phyloP scores from a whole-genome alignment of 2,329 filamentous ascomycete genomes.

The Cephalotrichum gorgonifer region DNA sequence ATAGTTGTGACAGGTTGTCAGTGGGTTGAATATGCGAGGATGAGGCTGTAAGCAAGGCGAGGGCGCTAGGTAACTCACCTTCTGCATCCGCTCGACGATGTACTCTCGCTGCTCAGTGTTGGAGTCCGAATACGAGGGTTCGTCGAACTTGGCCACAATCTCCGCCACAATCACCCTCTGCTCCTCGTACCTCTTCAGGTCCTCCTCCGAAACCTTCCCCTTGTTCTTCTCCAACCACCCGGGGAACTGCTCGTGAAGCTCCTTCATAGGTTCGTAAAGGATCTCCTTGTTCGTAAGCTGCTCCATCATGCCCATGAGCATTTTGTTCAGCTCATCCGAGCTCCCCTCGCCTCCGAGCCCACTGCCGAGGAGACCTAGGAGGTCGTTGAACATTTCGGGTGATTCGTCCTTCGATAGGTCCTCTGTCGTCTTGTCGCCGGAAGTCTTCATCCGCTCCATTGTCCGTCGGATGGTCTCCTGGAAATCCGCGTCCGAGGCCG shows the following conservation, averaged over 20 bases:
- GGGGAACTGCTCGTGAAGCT: constrained; percentile 86
- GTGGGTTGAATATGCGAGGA: neutral
- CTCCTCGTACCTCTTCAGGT: constrained; percentile 69
- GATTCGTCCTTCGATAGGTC: constrained; percentile 5
- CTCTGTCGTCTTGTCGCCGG: constrained; percentile 61
- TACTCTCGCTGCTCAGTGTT: constrained; percentile 77
- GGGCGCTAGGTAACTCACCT: too few species aligned
- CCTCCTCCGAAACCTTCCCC: constrained; percentile 53
- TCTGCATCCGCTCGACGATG: constrained; percentile 96
- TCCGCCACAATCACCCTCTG: constrained; percentile 72
- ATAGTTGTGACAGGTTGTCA: constrained; percentile 6
- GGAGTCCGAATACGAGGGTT: constrained; percentile 68
- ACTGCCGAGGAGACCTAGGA: constrained; percentile 79
- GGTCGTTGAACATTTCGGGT: constrained; percentile 71
- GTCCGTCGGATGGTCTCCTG: constrained; percentile 88
- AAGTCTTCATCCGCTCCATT: constrained; percentile 92
- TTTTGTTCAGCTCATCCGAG: constrained; percentile 86
- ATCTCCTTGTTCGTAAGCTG: constrained; percentile 98
- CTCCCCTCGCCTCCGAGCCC: constrained; percentile 43
- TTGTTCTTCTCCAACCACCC: constrained; percentile 76
- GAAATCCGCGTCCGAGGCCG: constrained; percentile 57
- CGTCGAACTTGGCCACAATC: constrained; percentile 84
- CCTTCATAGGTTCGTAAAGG: constrained; percentile 97
- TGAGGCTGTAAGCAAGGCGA: constrained; percentile 2
- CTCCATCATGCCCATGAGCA: constrained; percentile 98